Evolutionary conservation across 495 filamentous ascomycete genomes (phyloP).

Genomic region (Neurospora sp.): DNA sequence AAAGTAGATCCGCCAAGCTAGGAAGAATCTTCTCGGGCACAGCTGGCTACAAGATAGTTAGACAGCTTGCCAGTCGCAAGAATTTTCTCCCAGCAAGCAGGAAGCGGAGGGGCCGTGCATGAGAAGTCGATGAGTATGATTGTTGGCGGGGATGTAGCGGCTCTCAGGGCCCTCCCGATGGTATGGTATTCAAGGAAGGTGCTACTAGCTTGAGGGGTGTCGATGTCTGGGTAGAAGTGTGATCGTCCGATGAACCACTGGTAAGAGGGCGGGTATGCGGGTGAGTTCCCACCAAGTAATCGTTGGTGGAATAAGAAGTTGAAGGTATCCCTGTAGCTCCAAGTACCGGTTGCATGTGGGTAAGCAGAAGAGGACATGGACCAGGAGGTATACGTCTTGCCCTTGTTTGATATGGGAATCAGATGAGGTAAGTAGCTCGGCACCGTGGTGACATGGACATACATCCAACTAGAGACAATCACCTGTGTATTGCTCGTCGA

Average conservation of each 20-base stretch:
- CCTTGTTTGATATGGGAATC: conserved; percentile 6
- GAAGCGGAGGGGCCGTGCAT: not conserved
- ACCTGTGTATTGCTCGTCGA: not conserved
- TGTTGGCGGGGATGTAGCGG: not conserved
- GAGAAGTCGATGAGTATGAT: not conserved
- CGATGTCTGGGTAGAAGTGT: conserved; percentile 5
- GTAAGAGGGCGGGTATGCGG: conserved; percentile 17
- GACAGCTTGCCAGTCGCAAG: not conserved
- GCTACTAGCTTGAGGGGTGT: conserved; percentile 10
- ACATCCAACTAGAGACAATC: not conserved
- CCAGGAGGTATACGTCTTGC: not conserved
- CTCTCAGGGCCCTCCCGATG: not conserved
- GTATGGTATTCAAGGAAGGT: conserved; percentile 1
- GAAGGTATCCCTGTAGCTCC: conserved; percentile 10
- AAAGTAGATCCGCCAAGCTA: not conserved
- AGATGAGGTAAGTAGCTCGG: conserved; percentile 1
- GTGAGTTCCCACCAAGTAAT: conserved; percentile 18
- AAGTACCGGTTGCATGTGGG: not conserved
- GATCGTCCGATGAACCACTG: conserved; percentile 13
- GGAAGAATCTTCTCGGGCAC: not conserved
- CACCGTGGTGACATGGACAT: not conserved
- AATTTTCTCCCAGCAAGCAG: not conserved
- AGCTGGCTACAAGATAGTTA: not conserved
- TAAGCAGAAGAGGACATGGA: not conserved
- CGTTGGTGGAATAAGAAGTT: conserved; percentile 11